Percentiles rank a stretch among this genome's conserved stretches.
phyloP scores from a whole-genome alignment of 768 basidiomycete species.

The Rhodotorula diobovata region DNA sequence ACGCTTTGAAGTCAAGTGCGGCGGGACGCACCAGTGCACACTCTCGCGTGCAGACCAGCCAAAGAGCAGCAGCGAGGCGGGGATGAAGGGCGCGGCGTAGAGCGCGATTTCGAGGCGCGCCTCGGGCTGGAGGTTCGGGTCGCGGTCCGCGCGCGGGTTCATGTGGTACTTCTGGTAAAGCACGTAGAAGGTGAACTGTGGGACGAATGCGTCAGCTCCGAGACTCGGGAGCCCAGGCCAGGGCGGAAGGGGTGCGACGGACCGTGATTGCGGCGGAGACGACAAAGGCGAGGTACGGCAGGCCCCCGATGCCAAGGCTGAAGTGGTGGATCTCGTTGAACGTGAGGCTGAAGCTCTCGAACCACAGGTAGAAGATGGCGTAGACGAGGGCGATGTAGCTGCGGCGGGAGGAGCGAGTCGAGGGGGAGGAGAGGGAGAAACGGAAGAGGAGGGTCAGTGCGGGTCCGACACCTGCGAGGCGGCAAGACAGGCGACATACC shows the following conservation, averaged over 20 bases:
- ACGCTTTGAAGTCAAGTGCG: no score
- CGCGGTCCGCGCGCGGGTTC: not conserved
- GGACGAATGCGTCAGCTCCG: not conserved
- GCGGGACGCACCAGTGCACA: slow-evolving; percentile 44
- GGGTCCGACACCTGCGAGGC: no score
- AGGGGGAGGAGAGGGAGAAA: no score
- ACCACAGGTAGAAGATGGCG: slow-evolving; percentile 29
- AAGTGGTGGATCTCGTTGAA: slow-evolving; percentile 43
- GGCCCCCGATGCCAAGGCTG: slow-evolving; percentile 34
- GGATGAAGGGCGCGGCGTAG: slow-evolving; percentile 29
- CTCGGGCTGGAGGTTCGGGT: slow-evolving; percentile 24
- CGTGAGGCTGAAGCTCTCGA: slow-evolving; percentile 47
- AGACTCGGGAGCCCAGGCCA: not conserved
- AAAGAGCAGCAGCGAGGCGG: slow-evolving; percentile 44
- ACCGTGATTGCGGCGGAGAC: slow-evolving; percentile 38
- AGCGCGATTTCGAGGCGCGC: slow-evolving; percentile 26
- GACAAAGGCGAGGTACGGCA: slow-evolving; percentile 44
- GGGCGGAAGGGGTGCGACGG: not conserved
- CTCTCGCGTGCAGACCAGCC: slow-evolving; percentile 42
- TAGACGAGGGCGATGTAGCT: slow-evolving; percentile 42
- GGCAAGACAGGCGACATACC: no score
- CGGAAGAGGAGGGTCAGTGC: no score
- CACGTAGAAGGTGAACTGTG: slow-evolving; percentile 28
- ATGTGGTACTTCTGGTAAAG: slow-evolving; percentile 27
- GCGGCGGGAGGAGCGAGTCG: no score